A percentile compares a stretch with the other conserved stretches of the same genome.
Conservation (phyloP, 108 stramenopile genomes). For the Nannochloropsis granulata region DNA sequence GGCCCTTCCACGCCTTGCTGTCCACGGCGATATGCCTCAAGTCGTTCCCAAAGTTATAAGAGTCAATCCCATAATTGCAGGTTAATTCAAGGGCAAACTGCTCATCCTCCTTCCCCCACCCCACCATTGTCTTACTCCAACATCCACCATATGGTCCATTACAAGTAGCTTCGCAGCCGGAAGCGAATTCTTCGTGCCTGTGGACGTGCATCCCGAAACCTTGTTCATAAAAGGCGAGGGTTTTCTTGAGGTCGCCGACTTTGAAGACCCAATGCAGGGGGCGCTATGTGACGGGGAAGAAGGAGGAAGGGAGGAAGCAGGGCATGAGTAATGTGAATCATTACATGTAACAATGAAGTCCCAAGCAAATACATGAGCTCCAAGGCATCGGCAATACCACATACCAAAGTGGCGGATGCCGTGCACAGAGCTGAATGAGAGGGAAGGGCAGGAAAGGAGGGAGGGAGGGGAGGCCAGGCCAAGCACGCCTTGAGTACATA, state of each 20-base stretch:
- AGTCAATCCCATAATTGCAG: constrained; percentile 35
- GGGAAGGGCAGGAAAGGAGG: too few relatives aligned
- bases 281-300: background rate
- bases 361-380: too few relatives aligned
- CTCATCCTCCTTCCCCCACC: constrained; percentile 27
- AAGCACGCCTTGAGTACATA: background rate
- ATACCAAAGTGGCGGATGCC: too few relatives aligned
- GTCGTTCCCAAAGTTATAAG: constrained; percentile 24
- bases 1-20: constrained; percentile 10
- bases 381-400: too few relatives aligned
- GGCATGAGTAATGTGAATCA: too few relatives aligned
- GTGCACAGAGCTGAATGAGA: too few relatives aligned
- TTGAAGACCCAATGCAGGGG: constrained; percentile 30
- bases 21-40: constrained; percentile 28
- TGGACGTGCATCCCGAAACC: constrained; percentile 36
- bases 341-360: too few relatives aligned
- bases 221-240: constrained; percentile 31
- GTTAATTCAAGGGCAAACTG: constrained; percentile 34
- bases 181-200: constrained; percentile 25
- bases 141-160: constrained; percentile 30
- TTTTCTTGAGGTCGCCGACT: constrained; percentile 26
- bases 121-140: constrained; percentile 37
- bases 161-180: constrained; percentile 31
- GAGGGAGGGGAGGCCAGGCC: too few relatives aligned
- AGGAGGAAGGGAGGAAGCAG: background rate